These are phyloP conservation scores for Bipolaris victoriae DNA, from an alignment of 2,329 filamentous ascomycete species.

Conservation along the genomic window DNA sequence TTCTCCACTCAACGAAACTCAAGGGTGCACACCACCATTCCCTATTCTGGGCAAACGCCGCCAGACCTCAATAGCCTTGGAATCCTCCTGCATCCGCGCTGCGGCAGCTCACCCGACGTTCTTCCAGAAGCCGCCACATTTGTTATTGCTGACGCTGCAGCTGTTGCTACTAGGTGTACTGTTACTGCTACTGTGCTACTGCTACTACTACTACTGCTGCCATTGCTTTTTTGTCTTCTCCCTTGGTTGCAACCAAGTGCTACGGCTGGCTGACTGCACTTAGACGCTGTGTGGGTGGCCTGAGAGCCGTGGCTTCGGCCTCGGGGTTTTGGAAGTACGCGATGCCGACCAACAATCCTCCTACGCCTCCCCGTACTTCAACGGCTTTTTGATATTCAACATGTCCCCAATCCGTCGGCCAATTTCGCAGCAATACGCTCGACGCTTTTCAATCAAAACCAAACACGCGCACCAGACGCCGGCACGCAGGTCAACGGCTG, in stretches of 20 bases:
- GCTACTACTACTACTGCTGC: too few relatives aligned
- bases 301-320: constrained; percentile 1
- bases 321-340: constrained; percentile 15
- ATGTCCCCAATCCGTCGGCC: constrained; percentile 14
- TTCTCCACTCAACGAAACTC: constrained; percentile 20
- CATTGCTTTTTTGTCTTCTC: constrained; percentile 10
- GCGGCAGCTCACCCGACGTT: constrained; percentile 23
- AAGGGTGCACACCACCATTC: constrained; percentile 17
- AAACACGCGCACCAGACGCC: constrained; percentile 22
- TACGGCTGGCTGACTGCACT: constrained; percentile 1
- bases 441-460: constrained; percentile 29
- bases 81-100: constrained; percentile 20
- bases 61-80: constrained; percentile 20
- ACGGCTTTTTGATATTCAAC: constrained; percentile 38
- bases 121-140: constrained; percentile 42
- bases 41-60: constrained; percentile 28
- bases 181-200: too few relatives aligned
- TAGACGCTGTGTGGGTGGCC: constrained; percentile 6
- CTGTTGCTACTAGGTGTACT: too few relatives aligned
- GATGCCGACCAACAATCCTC: constrained; percentile 15
- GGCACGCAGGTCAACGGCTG: constrained; percentile 24
- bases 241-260: not conserved
- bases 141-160: not conserved
- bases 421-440: constrained; percentile 28
- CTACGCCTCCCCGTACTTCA: constrained; percentile 13